These are phyloP conservation scores for Diaporthe vaccinii DNA, from an alignment of 2,329 filamentous ascomycete species.

Conservation along the genomic window DNA sequence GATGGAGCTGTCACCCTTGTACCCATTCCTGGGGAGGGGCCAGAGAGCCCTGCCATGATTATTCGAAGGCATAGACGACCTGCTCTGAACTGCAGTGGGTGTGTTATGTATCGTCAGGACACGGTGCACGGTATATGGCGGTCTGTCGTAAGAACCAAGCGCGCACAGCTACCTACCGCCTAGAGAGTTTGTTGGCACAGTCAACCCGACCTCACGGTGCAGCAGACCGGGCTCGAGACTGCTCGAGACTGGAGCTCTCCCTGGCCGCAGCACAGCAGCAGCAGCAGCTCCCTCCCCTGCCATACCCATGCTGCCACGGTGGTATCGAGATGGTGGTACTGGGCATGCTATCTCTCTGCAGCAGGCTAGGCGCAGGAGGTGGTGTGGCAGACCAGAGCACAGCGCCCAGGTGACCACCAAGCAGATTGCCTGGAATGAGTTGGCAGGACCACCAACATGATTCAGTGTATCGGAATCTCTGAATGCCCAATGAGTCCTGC, in stretches of 20 bases:
- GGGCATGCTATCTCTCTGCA: conserved; percentile 22
- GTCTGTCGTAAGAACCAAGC: background rate
- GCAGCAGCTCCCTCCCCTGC: conserved; percentile 22
- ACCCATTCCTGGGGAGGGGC: background rate
- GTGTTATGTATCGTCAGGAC: too few relatives aligned
- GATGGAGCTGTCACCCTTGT: conserved; percentile 29
- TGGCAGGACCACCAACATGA: conserved; percentile 32
- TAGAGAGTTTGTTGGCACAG: conserved; percentile 6
- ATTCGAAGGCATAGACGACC: background rate
- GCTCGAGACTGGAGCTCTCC: conserved; percentile 2
- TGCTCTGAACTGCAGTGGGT: too few relatives aligned
- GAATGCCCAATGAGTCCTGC: conserved; percentile 11
- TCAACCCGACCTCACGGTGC: background rate
- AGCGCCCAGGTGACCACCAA: conserved; percentile 27
- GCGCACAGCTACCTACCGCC: background rate
- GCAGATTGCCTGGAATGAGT: conserved; percentile 29
- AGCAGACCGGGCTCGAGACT: background rate
- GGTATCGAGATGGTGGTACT: conserved; percentile 13
- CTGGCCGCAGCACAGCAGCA: background rate
- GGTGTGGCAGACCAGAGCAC: conserved; percentile 28
- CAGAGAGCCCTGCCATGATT: background rate
- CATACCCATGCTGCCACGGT: background rate
- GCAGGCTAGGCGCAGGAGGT: conserved; percentile 32
- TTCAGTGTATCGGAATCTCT: conserved; percentile 27
- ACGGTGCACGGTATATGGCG: too few relatives aligned